These are phyloP conservation scores for Mycena metata DNA, from an alignment of 768 basidiomycete genomes.

Conservation along the genomic window DNA sequence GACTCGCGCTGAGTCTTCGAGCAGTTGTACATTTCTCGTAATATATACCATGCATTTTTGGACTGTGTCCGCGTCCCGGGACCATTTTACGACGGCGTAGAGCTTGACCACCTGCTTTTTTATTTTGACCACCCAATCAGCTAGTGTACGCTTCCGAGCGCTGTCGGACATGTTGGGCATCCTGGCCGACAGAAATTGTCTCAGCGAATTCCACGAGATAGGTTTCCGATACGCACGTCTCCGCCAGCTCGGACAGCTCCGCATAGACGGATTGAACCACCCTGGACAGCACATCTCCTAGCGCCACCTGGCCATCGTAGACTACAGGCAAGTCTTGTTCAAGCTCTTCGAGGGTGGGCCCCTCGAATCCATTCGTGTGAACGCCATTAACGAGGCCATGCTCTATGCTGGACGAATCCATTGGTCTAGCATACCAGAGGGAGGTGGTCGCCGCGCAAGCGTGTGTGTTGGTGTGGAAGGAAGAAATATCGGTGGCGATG, in stretches of 20 bases:
- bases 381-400: constrained; percentile 43
- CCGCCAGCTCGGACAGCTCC: constrained; percentile 85
- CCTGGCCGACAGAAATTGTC: constrained; percentile 45
- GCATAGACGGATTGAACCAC: constrained; percentile 85
- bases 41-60: constrained; percentile 85
- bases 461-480: background rate
- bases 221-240: constrained; percentile 72
- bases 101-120: constrained; percentile 93
- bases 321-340: constrained; percentile 83
- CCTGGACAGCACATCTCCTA: constrained; percentile 82
- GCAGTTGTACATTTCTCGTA: constrained; percentile 21
- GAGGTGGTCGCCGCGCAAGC: constrained; percentile 23
- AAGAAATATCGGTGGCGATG: background rate
- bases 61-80: constrained; percentile 84
- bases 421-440: constrained; percentile 21
- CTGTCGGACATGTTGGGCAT: constrained; percentile 88
- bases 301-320: constrained; percentile 77
- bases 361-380: constrained; percentile 45
- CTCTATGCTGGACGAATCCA: constrained; percentile 25
- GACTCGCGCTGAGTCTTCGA: constrained; percentile 22
- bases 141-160: constrained; percentile 83
- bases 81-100: constrained; percentile 90
- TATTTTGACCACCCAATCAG: constrained; percentile 91
- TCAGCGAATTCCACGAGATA: background rate
- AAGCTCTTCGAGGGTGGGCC: constrained; percentile 66